These are phyloP conservation scores for Cyphellophora europaea DNA, from an alignment of 2,329 filamentous ascomycete species.

Conservation along the genomic window DNA sequence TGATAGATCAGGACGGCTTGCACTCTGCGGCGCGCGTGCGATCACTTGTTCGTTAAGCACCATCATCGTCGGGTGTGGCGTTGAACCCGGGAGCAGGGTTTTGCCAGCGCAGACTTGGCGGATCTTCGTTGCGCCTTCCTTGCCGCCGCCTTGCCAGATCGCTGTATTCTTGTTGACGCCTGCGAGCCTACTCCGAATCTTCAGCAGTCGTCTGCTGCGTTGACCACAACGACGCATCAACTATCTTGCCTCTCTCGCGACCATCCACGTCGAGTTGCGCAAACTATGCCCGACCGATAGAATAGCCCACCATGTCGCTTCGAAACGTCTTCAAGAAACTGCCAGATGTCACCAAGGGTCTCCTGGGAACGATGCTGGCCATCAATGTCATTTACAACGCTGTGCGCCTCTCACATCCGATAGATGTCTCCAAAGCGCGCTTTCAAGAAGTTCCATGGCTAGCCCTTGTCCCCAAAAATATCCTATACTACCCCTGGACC, in stretches of 20 bases:
- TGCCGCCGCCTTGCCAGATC: too few species aligned
- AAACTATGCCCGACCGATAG: too few species aligned
- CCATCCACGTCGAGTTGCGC: too few species aligned
- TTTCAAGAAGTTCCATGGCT: constrained; percentile 75
- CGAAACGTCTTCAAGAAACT: too few species aligned
- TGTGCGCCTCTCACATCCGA: constrained; percentile 50
- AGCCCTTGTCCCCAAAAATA: constrained; percentile 72
- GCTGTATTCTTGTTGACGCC: neutral
- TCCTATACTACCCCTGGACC: constrained; percentile 87
- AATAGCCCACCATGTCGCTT: too few species aligned
- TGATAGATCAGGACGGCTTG: neutral
- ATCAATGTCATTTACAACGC: constrained; percentile 74
- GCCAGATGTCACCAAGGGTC: constrained; percentile 76
- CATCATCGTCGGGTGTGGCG: too few species aligned
- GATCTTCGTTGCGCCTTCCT: too few species aligned
- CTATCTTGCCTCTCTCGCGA: constrained; percentile 18
- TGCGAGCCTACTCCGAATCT: neutral
- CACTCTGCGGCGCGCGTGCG: too few species aligned
- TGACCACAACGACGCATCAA: constrained; percentile 5
- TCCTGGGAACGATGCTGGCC: constrained; percentile 64
- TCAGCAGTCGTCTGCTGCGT: constrained; percentile 1
- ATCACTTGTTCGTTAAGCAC: too few species aligned
- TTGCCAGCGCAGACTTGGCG: too few species aligned
- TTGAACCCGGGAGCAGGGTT: too few species aligned
- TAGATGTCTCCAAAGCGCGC: constrained; percentile 25